phyloP scores from a whole-genome alignment of 148 eudicot species.

The Rhododendron henanense region DNA sequence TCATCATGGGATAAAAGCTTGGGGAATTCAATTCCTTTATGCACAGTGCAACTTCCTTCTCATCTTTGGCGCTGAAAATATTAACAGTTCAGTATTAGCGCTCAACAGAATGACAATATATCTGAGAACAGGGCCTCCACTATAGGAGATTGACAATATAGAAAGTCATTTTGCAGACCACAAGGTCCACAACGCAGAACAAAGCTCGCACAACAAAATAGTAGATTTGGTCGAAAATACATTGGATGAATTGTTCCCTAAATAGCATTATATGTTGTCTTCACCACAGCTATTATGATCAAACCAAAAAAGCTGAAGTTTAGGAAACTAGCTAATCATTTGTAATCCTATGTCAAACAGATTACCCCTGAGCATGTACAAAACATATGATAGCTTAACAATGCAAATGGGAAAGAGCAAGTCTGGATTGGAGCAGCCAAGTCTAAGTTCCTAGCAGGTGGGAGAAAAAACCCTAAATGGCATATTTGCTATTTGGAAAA shows the following conservation, averaged over 20 bases:
- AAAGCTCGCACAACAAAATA: background rate
- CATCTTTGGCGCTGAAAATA: constrained; percentile 67
- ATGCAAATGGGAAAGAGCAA: background rate
- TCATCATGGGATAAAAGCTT: constrained; percentile 62
- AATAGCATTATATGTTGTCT: background rate
- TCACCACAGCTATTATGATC: background rate
- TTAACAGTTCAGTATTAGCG: background rate
- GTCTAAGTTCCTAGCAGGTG: background rate
- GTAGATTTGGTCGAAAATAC: background rate
- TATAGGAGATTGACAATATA: background rate
- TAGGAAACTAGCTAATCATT: background rate
- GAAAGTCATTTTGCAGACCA: background rate
- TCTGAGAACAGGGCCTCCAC: background rate
- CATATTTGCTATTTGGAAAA: background rate
- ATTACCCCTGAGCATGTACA: background rate
- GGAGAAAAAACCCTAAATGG: background rate
- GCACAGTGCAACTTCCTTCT: constrained; percentile 72
- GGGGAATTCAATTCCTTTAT: constrained; percentile 77
- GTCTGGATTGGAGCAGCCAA: background rate
- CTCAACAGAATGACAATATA: background rate
- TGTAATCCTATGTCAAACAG: background rate
- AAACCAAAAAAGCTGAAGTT: background rate
- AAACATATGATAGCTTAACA: background rate
- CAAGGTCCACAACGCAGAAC: background rate
- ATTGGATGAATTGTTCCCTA: background rate